Base-by-base conservation (phyloP, 2,329 filamentous ascomycete genomes). In the Drechmeria coniospora region DNA sequence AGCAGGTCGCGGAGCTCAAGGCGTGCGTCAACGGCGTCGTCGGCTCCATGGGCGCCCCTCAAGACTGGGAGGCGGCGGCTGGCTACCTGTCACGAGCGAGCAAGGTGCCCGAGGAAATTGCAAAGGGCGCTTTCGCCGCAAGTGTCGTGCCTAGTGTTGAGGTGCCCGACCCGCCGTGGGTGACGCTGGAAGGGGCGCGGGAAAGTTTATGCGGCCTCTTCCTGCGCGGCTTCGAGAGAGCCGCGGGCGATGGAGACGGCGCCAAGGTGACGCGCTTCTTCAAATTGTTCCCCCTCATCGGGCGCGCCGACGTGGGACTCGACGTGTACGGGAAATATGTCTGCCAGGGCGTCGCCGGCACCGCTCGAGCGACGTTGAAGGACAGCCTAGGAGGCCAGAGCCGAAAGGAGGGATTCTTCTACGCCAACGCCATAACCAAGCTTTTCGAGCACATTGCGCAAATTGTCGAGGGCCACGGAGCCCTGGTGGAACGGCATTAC, bases 51-150 rank as follows among this genome's bases (percentile, higher is more conserved):
- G 90, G 87, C 19, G 87, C 86, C 4, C 83, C 90, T 23, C 90
- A 98, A 53, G 90, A 98, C 57, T 98, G 90, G 90, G 90, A 98
- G 54, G 90, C 83, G 3, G 90, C 90, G 4, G 90, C 90, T 2
- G 79, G 70, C 25, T 95, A 95, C 51, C 67, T 98, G 32, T 73
- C 79, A 36, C 72, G 87, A 24, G 86, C 90, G 6, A 74, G 74
- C 34, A 74, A 79, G 39, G 74, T 98, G 9, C 86, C 87, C 0
- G 66, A 74, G 27, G 65, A 78, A 2, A 87, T 98, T 27, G 65
- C 86, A 27, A 68, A 79, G 39, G 83, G 90, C 15, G 69, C 74
- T 11, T 98, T 98, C 48, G 87, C 90, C 1, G 79, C 86, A 20
- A 74, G 83, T 37, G 87, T 93, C 47, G 90, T 98, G 7, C 90